These are phyloP conservation scores for Sphagnurus paluster DNA, from an alignment of 1,284 basidiomycete genomes.

Conservation along the genomic window DNA sequence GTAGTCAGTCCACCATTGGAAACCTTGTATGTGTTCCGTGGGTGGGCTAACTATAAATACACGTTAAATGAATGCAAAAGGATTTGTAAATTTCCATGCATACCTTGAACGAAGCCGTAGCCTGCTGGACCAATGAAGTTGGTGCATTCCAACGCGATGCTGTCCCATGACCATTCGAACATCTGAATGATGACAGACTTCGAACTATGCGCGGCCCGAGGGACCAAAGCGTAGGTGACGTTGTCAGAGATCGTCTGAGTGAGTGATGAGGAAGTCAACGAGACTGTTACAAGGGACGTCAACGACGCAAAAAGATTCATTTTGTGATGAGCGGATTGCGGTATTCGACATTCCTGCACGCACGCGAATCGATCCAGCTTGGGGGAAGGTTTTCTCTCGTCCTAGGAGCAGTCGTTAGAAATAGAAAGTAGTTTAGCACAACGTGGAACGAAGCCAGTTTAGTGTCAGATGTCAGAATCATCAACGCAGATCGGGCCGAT, in stretches of 20 bases:
- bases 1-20: conserved; percentile 36
- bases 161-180: conserved; percentile 61
- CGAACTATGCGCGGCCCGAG: conserved; percentile 31
- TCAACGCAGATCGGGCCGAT: conserved; percentile 7
- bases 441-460: conserved; percentile 3
- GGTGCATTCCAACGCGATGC: conserved; percentile 63
- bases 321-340: not conserved
- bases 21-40: conserved; percentile 35
- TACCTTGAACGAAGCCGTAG: conserved; percentile 69
- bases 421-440: conserved; percentile 4
- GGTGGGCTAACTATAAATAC: conserved; percentile 39
- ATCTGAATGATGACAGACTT: conserved; percentile 56
- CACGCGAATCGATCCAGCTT: too few species aligned
- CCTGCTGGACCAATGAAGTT: conserved; percentile 66
- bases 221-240: conserved; percentile 2
- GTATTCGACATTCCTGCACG: too few species aligned
- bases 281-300: conserved; percentile 1
- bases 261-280: conserved; percentile 5
- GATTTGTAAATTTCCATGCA: not conserved
- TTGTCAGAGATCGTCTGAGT: conserved; percentile 5
- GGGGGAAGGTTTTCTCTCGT: not conserved
- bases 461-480: conserved; percentile 9
- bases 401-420: not conserved
- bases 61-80: not conserved
- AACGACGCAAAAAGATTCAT: conserved; percentile 10